A percentile compares a stretch with the other conserved stretches of the same genome.
phyloP scores from a whole-genome alignment of 352 stramenopile genomes.

The Globisporangium cystogenes region DNA sequence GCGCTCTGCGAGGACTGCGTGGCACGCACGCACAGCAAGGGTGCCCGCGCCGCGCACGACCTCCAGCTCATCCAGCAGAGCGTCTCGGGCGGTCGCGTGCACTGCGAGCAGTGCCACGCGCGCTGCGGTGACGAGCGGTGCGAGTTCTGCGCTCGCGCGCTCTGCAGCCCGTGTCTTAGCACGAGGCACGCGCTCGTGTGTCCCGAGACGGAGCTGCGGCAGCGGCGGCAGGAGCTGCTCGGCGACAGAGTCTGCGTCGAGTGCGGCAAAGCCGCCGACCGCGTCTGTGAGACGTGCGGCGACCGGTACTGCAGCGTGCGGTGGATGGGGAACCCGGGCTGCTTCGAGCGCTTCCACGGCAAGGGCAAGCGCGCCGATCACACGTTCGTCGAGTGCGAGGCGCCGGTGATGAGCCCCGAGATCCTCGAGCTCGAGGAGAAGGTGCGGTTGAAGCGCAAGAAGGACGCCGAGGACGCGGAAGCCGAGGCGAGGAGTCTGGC shows the following conservation, averaged over 20 bases:
- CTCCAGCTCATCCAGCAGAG: conserved; percentile 47
- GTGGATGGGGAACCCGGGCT: conserved; percentile 81
- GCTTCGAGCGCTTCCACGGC: conserved; percentile 77
- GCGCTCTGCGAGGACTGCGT: conserved; percentile 65
- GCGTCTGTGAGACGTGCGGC: conserved; percentile 50
- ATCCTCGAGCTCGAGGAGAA: conserved; percentile 51
- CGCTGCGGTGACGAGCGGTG: conserved; percentile 51
- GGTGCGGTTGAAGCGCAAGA: conserved; percentile 45
- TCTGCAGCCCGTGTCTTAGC: conserved; percentile 56
- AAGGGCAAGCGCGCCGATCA: conserved; percentile 67
- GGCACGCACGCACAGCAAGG: conserved; percentile 46
- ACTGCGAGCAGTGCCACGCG: conserved; percentile 57
- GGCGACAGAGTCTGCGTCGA: conserved; percentile 67
- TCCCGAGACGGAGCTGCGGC: conserved; percentile 53
- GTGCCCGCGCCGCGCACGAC: conserved; percentile 29
- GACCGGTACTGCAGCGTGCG: conserved; percentile 81
- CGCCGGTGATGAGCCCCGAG: conserved; percentile 27
- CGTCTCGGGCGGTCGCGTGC: conserved; percentile 18
- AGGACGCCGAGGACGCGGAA: conserved; percentile 46
- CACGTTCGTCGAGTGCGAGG: conserved; percentile 27
- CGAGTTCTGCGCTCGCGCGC: conserved; percentile 37
- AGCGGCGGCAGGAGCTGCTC: conserved; percentile 41
- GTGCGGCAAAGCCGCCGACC: conserved; percentile 67
- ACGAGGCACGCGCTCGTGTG: conserved; percentile 45
- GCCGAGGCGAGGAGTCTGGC: conserved; percentile 45